These are phyloP conservation scores for Daldinia caldariorum DNA, from an alignment of 495 filamentous ascomycete genomes.

Conservation along the genomic window DNA sequence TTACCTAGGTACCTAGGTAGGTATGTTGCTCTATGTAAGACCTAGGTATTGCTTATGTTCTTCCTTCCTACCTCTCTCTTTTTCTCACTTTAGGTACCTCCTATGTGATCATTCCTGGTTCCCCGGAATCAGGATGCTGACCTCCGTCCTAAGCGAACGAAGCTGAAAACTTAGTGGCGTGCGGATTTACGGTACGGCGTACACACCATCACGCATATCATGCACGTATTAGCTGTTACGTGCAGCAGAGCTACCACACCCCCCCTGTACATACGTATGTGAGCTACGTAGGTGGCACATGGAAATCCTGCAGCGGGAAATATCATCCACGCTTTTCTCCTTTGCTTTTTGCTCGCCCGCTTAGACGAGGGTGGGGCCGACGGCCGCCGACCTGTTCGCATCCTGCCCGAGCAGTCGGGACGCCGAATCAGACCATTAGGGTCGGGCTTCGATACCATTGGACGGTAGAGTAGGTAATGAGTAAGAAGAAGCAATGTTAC, in stretches of 20 bases:
- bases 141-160: conserved; percentile 7
- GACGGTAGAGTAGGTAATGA: conserved; percentile 8
- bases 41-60: neutral
- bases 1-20: no score
- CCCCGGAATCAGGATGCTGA: neutral
- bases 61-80: neutral
- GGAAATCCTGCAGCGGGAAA: conserved; percentile 6
- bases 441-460: conserved; percentile 11
- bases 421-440: conserved; percentile 17
- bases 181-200: neutral
- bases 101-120: conserved; percentile 14
- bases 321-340: conserved; percentile 6
- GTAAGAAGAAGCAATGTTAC: conserved; percentile 6
- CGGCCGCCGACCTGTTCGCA: neutral
- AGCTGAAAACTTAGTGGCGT: conserved; percentile 13
- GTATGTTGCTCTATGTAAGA: conserved; percentile 1
- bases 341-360: neutral
- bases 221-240: conserved; percentile 37
- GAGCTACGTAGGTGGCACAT: conserved; percentile 18
- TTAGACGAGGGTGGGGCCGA: conserved; percentile 2
- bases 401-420: conserved; percentile 37
- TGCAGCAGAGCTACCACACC: conserved; percentile 25
- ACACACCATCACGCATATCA: conserved; percentile 16
- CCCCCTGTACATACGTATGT: conserved; percentile 14
- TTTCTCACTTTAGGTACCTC: neutral